Conservation (phyloP, 2,329 filamentous ascomycete species). For the Knoxdaviesia proteae region DNA sequence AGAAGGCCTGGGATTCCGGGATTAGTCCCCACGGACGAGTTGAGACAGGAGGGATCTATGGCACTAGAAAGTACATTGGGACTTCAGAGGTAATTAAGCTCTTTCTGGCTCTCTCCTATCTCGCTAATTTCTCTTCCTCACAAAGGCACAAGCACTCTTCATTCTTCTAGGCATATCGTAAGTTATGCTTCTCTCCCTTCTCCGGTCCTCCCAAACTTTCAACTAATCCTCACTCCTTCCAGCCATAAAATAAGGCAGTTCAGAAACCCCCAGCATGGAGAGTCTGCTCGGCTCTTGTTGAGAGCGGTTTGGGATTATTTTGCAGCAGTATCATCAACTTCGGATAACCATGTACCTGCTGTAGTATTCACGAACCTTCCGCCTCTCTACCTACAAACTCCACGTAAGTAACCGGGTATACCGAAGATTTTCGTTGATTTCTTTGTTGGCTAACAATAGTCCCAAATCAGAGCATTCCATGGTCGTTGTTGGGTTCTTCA, state of each 20-base stretch:
- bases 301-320: too few species aligned
- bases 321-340: too few species aligned
- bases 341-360: too few species aligned
- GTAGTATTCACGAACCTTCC: slow-evolving; percentile 39
- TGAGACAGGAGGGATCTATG: slow-evolving; percentile 71
- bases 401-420: slow-evolving; percentile 22
- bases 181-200: slow-evolving; percentile 9
- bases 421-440: neutral
- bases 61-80: slow-evolving; percentile 90
- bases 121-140: too few species aligned
- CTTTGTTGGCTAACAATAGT: neutral
- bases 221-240: too few species aligned
- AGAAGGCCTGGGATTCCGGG: slow-evolving; percentile 69
- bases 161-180: slow-evolving; percentile 45
- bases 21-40: slow-evolving; percentile 54
- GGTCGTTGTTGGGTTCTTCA: slow-evolving; percentile 74
- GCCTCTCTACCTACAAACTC: slow-evolving; percentile 79
- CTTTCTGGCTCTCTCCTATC: too few species aligned
- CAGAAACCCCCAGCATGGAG: too few species aligned
- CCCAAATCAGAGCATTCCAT: slow-evolving; percentile 51
- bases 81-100: slow-evolving; percentile 50
- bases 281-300: too few species aligned
- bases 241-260: too few species aligned
- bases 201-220: too few species aligned
- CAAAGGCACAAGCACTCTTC: slow-evolving; percentile 60